Evolutionary conservation across 768 basidiomycete species (phyloP).

Genomic region (Tulasnella sp.): DNA sequence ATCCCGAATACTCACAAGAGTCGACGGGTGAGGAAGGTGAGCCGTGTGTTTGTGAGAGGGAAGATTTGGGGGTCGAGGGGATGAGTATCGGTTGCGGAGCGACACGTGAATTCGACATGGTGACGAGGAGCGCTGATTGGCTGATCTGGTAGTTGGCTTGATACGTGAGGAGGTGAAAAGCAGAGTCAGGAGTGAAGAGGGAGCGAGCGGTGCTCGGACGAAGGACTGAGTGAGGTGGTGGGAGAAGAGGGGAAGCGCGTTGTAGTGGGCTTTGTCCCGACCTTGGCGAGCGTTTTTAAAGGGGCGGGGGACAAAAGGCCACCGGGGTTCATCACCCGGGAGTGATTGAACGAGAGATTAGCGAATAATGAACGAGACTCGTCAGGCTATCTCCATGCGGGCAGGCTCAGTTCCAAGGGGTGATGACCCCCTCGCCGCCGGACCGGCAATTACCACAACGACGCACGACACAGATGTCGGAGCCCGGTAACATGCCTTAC

Average conservation of each 20-base stretch:
- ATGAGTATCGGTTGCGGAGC: no score
- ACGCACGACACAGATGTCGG: no score
- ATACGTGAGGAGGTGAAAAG: background rate
- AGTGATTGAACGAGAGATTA: no score
- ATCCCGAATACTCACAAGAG: constrained; percentile 6
- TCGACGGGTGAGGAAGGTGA: constrained; percentile 2
- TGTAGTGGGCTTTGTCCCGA: background rate
- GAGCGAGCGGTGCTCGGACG: background rate
- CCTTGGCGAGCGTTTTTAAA: no score
- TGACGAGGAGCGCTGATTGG: background rate
- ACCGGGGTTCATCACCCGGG: no score
- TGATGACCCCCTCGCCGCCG: no score
- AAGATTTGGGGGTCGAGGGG: background rate
- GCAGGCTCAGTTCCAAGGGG: no score
- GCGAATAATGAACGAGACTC: no score
- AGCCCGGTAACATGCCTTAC: no score
- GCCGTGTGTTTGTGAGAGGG: background rate
- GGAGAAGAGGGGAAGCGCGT: background rate
- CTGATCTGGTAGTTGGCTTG: background rate
- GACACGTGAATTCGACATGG: background rate
- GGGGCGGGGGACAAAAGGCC: no score
- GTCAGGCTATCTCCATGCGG: no score
- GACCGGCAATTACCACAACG: no score
- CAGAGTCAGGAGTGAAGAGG: background rate
- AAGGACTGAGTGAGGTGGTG: background rate